Evolutionary conservation across 176 grass and related monocot species (phyloP).

Genomic region (Oryza nivara): DNA sequence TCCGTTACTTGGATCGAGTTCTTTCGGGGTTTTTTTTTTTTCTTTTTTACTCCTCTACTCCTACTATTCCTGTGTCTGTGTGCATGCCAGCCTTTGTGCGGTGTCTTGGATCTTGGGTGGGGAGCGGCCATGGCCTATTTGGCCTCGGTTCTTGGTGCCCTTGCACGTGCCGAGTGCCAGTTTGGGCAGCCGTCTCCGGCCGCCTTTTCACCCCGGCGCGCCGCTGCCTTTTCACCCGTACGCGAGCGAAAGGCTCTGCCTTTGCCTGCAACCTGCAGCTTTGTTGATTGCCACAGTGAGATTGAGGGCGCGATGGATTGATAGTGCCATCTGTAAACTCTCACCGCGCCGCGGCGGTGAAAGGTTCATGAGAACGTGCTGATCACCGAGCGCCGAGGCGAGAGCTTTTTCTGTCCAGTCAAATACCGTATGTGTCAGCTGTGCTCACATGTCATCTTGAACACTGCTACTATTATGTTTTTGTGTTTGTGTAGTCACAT

Average conservation of each 20-base stretch:
- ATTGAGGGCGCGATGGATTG: background rate
- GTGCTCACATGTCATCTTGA: background rate
- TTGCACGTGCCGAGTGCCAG: slow-evolving; percentile 36
- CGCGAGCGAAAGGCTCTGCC: background rate
- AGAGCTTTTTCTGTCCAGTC: background rate
- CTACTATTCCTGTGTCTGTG: background rate
- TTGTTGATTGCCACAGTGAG: background rate
- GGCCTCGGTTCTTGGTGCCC: slow-evolving; percentile 18
- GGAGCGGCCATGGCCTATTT: background rate
- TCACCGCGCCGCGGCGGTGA: background rate
- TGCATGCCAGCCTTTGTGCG: slow-evolving; percentile 5
- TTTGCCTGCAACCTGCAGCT: background rate
- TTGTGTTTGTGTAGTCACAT: background rate
- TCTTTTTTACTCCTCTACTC: background rate
- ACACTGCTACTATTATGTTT: background rate
- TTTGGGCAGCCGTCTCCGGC: slow-evolving; percentile 11
- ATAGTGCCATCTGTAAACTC: background rate
- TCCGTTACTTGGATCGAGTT: background rate
- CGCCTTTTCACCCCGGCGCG: slow-evolving; percentile 8
- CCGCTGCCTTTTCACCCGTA: slow-evolving; percentile 15
- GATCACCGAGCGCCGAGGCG: background rate
- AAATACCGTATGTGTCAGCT: background rate
- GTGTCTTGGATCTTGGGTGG: slow-evolving; percentile 39
- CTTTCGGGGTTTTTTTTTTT: background rate
- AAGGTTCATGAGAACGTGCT: background rate